Percentiles rank a stretch among this genome's conserved stretches.
Evolutionary conservation across 805 yeast species (phyloP).

Genomic region (Scheffersomyces lignosus): DNA sequence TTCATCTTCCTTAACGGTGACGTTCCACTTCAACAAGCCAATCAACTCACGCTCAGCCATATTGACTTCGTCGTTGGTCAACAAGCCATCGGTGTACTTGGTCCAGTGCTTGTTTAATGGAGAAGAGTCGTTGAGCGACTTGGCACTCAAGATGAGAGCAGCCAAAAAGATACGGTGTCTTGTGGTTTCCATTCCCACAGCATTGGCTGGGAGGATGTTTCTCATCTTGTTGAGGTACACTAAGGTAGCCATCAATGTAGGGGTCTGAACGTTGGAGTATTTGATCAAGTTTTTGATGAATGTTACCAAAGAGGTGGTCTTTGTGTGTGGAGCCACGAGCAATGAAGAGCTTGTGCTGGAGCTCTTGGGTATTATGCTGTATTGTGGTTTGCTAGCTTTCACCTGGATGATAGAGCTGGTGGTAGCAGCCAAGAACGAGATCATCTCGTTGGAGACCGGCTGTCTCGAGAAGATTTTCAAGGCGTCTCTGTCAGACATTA

Average conservation of each 20-base stretch:
- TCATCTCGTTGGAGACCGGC: slow-evolving; percentile 59
- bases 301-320: slow-evolving; percentile 38
- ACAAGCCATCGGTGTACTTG: slow-evolving; percentile 82
- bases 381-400: slow-evolving; percentile 18
- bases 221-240: slow-evolving; percentile 80
- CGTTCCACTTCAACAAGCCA: slow-evolving; percentile 80
- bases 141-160: slow-evolving; percentile 86
- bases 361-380: slow-evolving; percentile 39
- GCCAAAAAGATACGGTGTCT: slow-evolving; percentile 92
- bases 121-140: slow-evolving; percentile 86
- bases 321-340: slow-evolving; percentile 24
- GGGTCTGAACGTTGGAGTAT: slow-evolving; percentile 89
- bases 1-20: slow-evolving; percentile 69
- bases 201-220: slow-evolving; percentile 77
- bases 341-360: slow-evolving; percentile 4
- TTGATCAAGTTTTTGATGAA: slow-evolving; percentile 75
- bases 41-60: slow-evolving; percentile 89
- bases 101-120: slow-evolving; percentile 98
- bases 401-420: slow-evolving; percentile 58
- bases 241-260: slow-evolving; percentile 90
- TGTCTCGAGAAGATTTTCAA: slow-evolving; percentile 53
- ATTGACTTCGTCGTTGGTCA: slow-evolving; percentile 76
- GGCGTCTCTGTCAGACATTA: slow-evolving; percentile 43
- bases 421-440: slow-evolving; percentile 55
- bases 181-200: slow-evolving; percentile 90